phyloP scores from a whole-genome alignment of 2,329 filamentous ascomycete species.

The Fusarium mangiferae region DNA sequence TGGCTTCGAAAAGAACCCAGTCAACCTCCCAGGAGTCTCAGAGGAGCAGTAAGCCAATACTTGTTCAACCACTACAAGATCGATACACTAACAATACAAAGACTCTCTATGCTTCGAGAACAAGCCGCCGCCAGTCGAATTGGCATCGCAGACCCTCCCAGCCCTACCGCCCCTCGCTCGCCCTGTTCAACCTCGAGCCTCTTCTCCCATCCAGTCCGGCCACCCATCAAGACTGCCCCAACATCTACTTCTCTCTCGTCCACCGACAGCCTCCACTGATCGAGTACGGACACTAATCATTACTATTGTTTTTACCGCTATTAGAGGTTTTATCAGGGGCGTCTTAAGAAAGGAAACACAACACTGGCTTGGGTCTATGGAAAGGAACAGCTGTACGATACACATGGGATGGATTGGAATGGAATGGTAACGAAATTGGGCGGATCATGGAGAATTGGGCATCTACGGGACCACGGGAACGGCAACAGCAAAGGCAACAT shows the following conservation, averaged over 20 bases:
- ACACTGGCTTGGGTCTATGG: slow-evolving; percentile 15
- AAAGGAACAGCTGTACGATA: slow-evolving; percentile 26
- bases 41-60: slow-evolving; percentile 65
- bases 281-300: neutral
- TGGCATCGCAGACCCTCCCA: slow-evolving; percentile 53
- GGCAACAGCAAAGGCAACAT: slow-evolving; percentile 1
- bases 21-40: slow-evolving; percentile 64
- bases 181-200: slow-evolving; percentile 40
- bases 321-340: slow-evolving; percentile 12
- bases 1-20: slow-evolving; percentile 66
- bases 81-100: slow-evolving; percentile 39
- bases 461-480: slow-evolving; percentile 20
- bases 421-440: slow-evolving; percentile 3
- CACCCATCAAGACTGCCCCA: slow-evolving; percentile 31
- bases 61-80: neutral
- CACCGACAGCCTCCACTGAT: slow-evolving; percentile 39
- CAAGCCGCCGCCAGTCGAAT: slow-evolving; percentile 62
- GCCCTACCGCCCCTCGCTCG: slow-evolving; percentile 38
- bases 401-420: neutral
- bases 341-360: slow-evolving; percentile 21
- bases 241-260: slow-evolving; percentile 38
- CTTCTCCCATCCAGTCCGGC: slow-evolving; percentile 39
- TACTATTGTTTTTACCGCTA: slow-evolving; percentile 1
- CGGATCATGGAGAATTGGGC: slow-evolving; percentile 10
- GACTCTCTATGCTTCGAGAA: slow-evolving; percentile 62